Conservation (phyloP, 2,329 filamentous ascomycete genomes). For the Ophiostoma populinum region DNA sequence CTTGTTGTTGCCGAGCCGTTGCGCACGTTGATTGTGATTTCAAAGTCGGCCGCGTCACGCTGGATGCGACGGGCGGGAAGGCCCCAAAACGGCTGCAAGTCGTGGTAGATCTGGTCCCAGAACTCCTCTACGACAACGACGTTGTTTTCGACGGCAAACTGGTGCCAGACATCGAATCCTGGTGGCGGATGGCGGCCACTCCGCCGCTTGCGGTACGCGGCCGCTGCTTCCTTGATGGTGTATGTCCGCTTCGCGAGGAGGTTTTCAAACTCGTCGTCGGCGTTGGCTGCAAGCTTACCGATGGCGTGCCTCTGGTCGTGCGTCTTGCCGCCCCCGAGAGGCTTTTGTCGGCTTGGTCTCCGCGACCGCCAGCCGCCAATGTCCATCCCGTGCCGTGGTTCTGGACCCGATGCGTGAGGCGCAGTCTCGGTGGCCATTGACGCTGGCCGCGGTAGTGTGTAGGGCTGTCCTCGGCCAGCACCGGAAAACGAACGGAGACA, state of each 20-base stretch:
- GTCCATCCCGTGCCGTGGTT: too few species aligned
- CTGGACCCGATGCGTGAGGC: too few species aligned
- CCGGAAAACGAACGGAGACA: too few species aligned
- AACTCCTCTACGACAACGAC: constrained; percentile 45
- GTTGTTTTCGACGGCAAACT: constrained; percentile 31
- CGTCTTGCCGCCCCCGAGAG: too few species aligned
- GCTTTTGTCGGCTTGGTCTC: too few species aligned
- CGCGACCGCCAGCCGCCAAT: too few species aligned
- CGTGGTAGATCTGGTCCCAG: constrained; percentile 47
- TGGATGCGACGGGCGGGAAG: constrained; percentile 24
- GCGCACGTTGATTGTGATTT: constrained; percentile 44
- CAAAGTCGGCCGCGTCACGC: constrained; percentile 34
- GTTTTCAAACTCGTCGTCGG: constrained; percentile 24
- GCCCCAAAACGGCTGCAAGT: constrained; percentile 43
- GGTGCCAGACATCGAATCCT: constrained; percentile 44
- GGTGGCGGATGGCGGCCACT: constrained; percentile 45
- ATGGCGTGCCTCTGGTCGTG: constrained; percentile 30
- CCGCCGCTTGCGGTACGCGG: constrained; percentile 35
- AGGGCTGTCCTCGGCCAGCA: too few species aligned
- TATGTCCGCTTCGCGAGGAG: constrained; percentile 27
- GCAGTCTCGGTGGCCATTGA: too few species aligned
- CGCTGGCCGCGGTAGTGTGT: too few species aligned
- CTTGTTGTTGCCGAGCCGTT: constrained; percentile 31
- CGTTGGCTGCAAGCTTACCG: constrained; percentile 28
- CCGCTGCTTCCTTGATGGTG: constrained; percentile 32